These are phyloP conservation scores for Thermothielavioides terrestris DNA, from an alignment of 495 filamentous ascomycete species.

Conservation along the genomic window DNA sequence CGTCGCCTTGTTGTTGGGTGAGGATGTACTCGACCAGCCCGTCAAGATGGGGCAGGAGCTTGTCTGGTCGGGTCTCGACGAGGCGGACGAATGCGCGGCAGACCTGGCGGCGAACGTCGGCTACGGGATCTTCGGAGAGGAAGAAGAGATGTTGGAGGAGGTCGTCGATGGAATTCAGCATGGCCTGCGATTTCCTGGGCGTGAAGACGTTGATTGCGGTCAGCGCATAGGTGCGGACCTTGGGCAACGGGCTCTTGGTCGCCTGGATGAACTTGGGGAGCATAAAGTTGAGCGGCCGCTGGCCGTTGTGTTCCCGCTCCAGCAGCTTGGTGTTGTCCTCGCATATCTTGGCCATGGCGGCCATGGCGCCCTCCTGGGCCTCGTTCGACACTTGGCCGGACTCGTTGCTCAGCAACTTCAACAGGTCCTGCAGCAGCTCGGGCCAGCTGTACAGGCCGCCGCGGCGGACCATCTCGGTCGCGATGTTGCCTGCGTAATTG, in stretches of 20 bases:
- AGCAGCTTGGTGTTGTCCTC: conserved; percentile 87
- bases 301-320: conserved; percentile 75
- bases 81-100: conserved; percentile 90
- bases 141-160: conserved; percentile 76
- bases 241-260: conserved; percentile 60
- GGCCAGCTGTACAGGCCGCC: conserved; percentile 89
- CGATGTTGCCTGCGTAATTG: conserved; percentile 81
- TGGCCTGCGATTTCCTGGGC: conserved; percentile 64
- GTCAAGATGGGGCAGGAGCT: conserved; percentile 78
- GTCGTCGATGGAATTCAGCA: conserved; percentile 66
- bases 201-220: conserved; percentile 87
- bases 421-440: conserved; percentile 71
- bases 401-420: conserved; percentile 66
- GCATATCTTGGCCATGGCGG: conserved; percentile 86
- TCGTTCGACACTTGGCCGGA: conserved; percentile 54
- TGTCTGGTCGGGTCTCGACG: conserved; percentile 82
- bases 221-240: conserved; percentile 70
- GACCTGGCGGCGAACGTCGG: conserved; percentile 80
- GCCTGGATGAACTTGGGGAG: conserved; percentile 88
- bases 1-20: conserved; percentile 77
- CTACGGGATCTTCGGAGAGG: conserved; percentile 61
- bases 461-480: conserved; percentile 83
- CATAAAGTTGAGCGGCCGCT: conserved; percentile 78
- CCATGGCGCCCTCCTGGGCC: conserved; percentile 89
- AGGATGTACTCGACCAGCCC: conserved; percentile 92